A percentile compares a stretch with the other conserved stretches of the same genome.
These are phyloP conservation scores for Scheffersomyces stambukii DNA, from an alignment of 1,139 yeast species.

Conservation along the genomic window DNA sequence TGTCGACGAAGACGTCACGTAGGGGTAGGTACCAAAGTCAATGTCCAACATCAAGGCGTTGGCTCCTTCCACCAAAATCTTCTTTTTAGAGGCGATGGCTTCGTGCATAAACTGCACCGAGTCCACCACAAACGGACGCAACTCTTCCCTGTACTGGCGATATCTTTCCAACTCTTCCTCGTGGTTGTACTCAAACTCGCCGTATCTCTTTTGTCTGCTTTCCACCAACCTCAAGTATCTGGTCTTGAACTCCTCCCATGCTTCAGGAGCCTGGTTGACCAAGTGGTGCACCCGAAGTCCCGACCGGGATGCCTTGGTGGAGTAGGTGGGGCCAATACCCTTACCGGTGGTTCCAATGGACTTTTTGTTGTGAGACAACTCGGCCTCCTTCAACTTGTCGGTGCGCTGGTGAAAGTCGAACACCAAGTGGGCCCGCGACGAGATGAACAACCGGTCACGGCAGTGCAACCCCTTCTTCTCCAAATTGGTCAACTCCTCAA, in stretches of 20 bases:
- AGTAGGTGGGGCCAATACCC: slow-evolving; percentile 98
- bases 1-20: slow-evolving; percentile 91
- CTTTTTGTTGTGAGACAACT: slow-evolving; percentile 78
- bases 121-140: slow-evolving; percentile 92
- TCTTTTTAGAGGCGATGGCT: slow-evolving; percentile 74
- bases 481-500: slow-evolving; percentile 76
- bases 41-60: slow-evolving; percentile 96
- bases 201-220: slow-evolving; percentile 85
- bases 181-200: slow-evolving; percentile 82
- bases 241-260: slow-evolving; percentile 88
- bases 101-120: slow-evolving; percentile 86
- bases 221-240: slow-evolving; percentile 73
- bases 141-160: slow-evolving; percentile 65
- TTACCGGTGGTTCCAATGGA: slow-evolving; percentile 98
- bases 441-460: slow-evolving; percentile 75
- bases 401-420: slow-evolving; percentile 97
- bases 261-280: slow-evolving; percentile 81
- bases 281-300: slow-evolving; percentile 97
- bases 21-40: slow-evolving; percentile 98
- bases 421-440: slow-evolving; percentile 93
- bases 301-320: slow-evolving; percentile 94
- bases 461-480: slow-evolving; percentile 80
- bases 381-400: slow-evolving; percentile 92
- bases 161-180: slow-evolving; percentile 78
- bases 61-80: slow-evolving; percentile 94